Evolutionary conservation across 2,329 filamentous ascomycete species (phyloP).

Genomic region (Colletotrichum noveboracense): DNA sequence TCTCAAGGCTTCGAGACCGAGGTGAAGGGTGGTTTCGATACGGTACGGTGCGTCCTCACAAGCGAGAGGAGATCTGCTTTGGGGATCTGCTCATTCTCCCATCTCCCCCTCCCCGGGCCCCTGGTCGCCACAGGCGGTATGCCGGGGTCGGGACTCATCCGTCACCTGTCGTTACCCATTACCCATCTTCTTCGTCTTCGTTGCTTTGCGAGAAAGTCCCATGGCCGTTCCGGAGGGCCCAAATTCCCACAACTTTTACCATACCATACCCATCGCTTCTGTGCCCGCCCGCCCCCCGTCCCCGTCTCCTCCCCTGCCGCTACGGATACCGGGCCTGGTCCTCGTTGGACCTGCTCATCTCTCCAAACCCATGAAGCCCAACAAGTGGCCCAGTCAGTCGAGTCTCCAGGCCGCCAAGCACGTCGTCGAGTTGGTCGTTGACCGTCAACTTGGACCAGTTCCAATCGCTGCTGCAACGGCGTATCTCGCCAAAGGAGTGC

Average conservation of each 20-base stretch:
- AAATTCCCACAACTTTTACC: neutral
- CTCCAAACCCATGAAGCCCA: neutral
- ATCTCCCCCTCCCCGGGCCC: neutral
- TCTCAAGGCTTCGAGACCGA: neutral
- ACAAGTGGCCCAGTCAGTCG: neutral
- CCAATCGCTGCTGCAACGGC: neutral
- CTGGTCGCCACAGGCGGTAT: neutral
- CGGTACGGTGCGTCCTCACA: neutral
- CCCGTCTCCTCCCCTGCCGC: neutral
- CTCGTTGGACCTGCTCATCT: neutral
- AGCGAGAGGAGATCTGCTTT: slow-evolving; percentile 2
- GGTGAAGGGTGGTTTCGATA: neutral
- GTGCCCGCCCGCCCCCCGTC: slow-evolving; percentile 4
- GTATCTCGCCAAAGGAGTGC: neutral
- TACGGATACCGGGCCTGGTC: neutral
- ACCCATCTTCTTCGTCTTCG: neutral
- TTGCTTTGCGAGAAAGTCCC: neutral
- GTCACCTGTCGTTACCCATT: neutral
- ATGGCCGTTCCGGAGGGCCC: neutral
- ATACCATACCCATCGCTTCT: slow-evolving; percentile 1
- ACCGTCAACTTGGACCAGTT: neutral
- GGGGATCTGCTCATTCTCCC: slow-evolving; percentile 11
- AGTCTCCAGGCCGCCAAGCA: neutral
- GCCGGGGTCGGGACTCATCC: slow-evolving; percentile 12
- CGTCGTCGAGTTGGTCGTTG: neutral